Base-by-base conservation (phyloP, 768 basidiomycete species). In the Arthromyces matolae region DNA sequence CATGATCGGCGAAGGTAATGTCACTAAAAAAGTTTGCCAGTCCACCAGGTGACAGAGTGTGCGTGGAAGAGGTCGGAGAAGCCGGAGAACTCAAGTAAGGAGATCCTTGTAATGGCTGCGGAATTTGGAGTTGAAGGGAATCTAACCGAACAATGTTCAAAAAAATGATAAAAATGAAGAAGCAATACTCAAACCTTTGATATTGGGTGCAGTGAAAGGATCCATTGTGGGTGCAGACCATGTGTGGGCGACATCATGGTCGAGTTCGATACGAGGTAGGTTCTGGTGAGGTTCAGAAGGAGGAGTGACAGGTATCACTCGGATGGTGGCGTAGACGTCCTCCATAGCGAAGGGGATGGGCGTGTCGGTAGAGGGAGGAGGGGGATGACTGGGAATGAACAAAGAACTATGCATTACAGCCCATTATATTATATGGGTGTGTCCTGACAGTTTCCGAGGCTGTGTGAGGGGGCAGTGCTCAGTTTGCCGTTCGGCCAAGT, bases 291-390 rank as follows among this genome's bases (percentile, higher is more conserved):
- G 3, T 23, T 42, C 20, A n/a, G n/a, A n/a, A 2, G 45, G 49
- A 25, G 55, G 52, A 33, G 51, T 48, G 19, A 8, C 42, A 8
- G 55, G 45, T 16, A 49, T 56, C 14, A 56, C 52, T 28, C 34
- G 20, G 18, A 53, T 53, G 4, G 45, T 22, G 18, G 32, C 18
- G 16, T 18, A 43, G 8, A 45, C 24, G 13, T 48, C 37, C 31
- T 40, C 31, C 49, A 53, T 53, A 41, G 8, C 16, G 23, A 22
- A n/a, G 4, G 44, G 24, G 47, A 20, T 23, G 14, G 7, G 36
- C 27, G 36, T 34, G 12, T 9, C 5, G 5, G 3, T 7, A 20
- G 18, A 32, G 5, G 34, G 12, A 22, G 20, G 20, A n/a, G n/a
- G n/a, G n/a, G n/a, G n/a, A n/a, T n/a, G n/a, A n/a, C n/a, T n/a